phyloP scores from a whole-genome alignment of 345 rosid genomes.

The Euphorbia tirucalli region DNA sequence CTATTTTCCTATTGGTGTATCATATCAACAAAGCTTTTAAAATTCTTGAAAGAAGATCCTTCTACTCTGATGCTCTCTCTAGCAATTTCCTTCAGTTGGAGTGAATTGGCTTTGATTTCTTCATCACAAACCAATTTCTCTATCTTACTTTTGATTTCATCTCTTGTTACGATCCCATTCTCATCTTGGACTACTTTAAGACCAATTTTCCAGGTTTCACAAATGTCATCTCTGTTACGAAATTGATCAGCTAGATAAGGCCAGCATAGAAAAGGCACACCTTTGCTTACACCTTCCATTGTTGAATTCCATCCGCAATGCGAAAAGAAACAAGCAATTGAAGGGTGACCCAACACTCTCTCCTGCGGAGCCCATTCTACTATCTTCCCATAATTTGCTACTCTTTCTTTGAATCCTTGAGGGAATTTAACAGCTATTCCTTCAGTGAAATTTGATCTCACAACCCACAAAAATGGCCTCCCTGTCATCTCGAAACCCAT shows the following conservation, averaged over 20 bases:
- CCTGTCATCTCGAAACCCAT: conserved; percentile 28
- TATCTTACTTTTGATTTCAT: conserved; percentile 22
- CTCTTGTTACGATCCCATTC: conserved; percentile 30
- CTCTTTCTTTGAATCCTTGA: conserved; percentile 27
- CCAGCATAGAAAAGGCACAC: conserved; percentile 42
- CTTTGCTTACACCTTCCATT: conserved; percentile 32
- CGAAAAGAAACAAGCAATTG: too few species aligned
- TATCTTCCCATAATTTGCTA: neutral
- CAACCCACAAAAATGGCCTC: conserved; percentile 24
- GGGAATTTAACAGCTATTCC: conserved; percentile 5
- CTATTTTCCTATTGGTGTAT: neutral
- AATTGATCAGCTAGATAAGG: conserved; percentile 33
- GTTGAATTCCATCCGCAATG: too few species aligned
- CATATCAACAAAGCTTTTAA: conserved; percentile 20
- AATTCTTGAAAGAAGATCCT: conserved; percentile 35
- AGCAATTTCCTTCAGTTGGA: conserved; percentile 29
- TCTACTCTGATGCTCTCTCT: conserved; percentile 19
- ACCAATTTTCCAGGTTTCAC: conserved; percentile 30
- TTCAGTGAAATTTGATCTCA: conserved; percentile 8
- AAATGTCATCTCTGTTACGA: conserved; percentile 29
- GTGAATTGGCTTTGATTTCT: conserved; percentile 21
- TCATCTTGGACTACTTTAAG: conserved; percentile 17
- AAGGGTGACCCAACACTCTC: too few species aligned
- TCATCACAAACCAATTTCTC: conserved; percentile 15
- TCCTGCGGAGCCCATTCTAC: too few species aligned